Conservation (phyloP, 2,329 filamentous ascomycete genomes). For the Chaetomiaceae sp. region DNA sequence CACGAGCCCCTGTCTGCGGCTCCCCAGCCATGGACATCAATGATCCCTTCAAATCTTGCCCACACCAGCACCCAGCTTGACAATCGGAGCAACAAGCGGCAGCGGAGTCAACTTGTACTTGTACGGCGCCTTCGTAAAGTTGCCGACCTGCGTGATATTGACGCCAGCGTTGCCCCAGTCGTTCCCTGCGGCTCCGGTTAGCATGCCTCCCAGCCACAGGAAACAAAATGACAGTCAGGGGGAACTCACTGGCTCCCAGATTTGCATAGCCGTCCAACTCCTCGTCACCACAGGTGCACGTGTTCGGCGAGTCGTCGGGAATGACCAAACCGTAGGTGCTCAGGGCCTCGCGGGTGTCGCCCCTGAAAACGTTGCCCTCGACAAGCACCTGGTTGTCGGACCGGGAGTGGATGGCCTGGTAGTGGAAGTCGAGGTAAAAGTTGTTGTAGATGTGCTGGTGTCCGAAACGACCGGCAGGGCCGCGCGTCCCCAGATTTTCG, state of each 20-base stretch:
- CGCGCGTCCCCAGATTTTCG: conserved; percentile 42
- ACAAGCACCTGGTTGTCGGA: conserved; percentile 47
- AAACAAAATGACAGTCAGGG: no score
- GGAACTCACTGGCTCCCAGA: conserved; percentile 45
- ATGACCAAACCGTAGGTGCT: conserved; percentile 53
- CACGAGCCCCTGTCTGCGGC: neutral
- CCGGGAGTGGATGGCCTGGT: conserved; percentile 46
- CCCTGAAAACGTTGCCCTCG: conserved; percentile 45
- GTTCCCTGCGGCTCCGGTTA: conserved; percentile 32
- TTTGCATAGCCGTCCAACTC: conserved; percentile 53
- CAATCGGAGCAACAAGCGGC: conserved; percentile 37
- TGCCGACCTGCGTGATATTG: conserved; percentile 50
- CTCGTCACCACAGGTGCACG: conserved; percentile 47
- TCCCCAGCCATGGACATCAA: neutral
- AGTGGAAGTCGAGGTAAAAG: conserved; percentile 43
- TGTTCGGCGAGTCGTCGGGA: conserved; percentile 52
- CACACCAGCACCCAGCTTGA: conserved; percentile 43
- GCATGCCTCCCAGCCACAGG: neutral
- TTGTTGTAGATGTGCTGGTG: conserved; percentile 49
- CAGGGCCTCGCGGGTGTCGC: conserved; percentile 45
- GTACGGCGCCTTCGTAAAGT: conserved; percentile 46
- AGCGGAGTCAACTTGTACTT: conserved; percentile 45
- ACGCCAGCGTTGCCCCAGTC: conserved; percentile 45
- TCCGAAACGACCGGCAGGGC: conserved; percentile 46
- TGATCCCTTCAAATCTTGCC: conserved; percentile 37